Percentiles rank a stretch among this genome's conserved stretches.
These are phyloP conservation scores for Bruguiera gymnorhiza DNA, from an alignment of 345 rosid species.

Conservation along the genomic window DNA sequence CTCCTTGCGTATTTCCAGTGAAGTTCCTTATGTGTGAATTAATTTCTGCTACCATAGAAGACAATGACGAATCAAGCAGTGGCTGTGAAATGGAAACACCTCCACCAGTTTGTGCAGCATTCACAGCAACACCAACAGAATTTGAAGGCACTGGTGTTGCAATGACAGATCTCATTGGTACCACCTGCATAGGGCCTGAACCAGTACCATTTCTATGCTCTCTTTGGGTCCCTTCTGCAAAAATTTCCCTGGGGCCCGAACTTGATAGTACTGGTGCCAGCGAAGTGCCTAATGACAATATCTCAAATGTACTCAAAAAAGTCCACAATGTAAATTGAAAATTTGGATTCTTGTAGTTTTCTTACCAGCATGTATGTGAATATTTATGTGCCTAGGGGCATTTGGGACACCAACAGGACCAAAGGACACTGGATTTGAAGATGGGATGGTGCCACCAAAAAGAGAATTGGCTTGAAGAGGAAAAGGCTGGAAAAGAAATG, in stretches of 20 bases:
- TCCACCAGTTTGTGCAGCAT: slow-evolving; percentile 29
- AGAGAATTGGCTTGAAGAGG: slow-evolving; percentile 76
- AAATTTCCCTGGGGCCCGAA: slow-evolving; percentile 46
- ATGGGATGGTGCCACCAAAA: slow-evolving; percentile 51
- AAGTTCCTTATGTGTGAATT: slow-evolving; percentile 48
- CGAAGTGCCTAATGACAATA: slow-evolving; percentile 43
- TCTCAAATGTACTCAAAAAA: slow-evolving; percentile 11
- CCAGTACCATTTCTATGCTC: slow-evolving; percentile 38
- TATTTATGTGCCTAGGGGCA: slow-evolving; percentile 73
- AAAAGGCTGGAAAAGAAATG: slow-evolving; percentile 65
- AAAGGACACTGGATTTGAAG: slow-evolving; percentile 42
- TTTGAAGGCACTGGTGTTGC: slow-evolving; percentile 47
- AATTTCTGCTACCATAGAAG: slow-evolving; percentile 39
- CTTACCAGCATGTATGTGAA: slow-evolving; percentile 96
- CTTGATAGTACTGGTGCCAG: slow-evolving; percentile 52
- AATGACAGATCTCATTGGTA: slow-evolving; percentile 46
- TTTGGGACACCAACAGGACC: slow-evolving; percentile 65
- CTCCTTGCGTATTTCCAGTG: slow-evolving; percentile 45
- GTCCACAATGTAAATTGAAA: neutral
- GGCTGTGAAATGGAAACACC: slow-evolving; percentile 37
- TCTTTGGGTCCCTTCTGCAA: slow-evolving; percentile 50
- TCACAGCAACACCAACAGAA: slow-evolving; percentile 30
- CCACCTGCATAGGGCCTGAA: slow-evolving; percentile 31
- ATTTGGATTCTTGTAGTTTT: slow-evolving; percentile 10
- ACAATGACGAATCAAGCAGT: slow-evolving; percentile 35